phyloP scores from a whole-genome alignment of 371 early-diverging fungal species.

The Syncephalis fuscata region DNA sequence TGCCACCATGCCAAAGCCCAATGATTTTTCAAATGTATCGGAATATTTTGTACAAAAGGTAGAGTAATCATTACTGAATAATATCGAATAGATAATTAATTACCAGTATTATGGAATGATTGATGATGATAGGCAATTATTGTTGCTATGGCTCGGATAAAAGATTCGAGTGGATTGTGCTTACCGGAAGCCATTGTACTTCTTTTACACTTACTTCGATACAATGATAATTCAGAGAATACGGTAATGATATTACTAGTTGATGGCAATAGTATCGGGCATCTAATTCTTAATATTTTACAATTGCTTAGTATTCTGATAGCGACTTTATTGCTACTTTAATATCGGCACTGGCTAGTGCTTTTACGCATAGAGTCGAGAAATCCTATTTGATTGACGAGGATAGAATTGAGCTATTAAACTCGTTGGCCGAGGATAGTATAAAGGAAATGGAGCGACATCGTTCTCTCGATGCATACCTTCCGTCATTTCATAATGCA shows the following conservation, averaged over 20 bases:
- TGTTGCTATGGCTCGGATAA: constrained; percentile 48
- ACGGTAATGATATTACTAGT: constrained; percentile 15
- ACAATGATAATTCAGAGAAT: constrained; percentile 87
- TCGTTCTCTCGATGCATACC: constrained; percentile 55
- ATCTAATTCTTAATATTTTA: not conserved
- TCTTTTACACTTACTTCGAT: constrained; percentile 55
- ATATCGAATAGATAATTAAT: not conserved
- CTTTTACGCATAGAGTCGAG: constrained; percentile 25
- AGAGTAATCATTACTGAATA: not conserved
- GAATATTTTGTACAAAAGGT: constrained; percentile 84
- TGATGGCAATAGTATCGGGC: constrained; percentile 1
- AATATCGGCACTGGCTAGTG: constrained; percentile 50
- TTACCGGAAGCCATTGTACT: constrained; percentile 47
- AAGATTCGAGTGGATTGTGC: constrained; percentile 42
- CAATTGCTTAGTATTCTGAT: constrained; percentile 46
- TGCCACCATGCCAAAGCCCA: constrained; percentile 55
- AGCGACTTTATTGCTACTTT: constrained; percentile 56
- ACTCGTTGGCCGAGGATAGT: constrained; percentile 26
- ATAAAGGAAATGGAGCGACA: constrained; percentile 65
- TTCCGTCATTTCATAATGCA: constrained; percentile 73
- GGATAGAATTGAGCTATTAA: constrained; percentile 7
- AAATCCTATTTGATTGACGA: constrained; percentile 4
- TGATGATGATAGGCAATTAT: constrained; percentile 29
- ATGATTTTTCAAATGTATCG: constrained; percentile 64
- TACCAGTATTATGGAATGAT: no score